These are phyloP conservation scores for Lyophyllum shimeji DNA, from an alignment of 768 basidiomycete genomes.

Conservation along the genomic window DNA sequence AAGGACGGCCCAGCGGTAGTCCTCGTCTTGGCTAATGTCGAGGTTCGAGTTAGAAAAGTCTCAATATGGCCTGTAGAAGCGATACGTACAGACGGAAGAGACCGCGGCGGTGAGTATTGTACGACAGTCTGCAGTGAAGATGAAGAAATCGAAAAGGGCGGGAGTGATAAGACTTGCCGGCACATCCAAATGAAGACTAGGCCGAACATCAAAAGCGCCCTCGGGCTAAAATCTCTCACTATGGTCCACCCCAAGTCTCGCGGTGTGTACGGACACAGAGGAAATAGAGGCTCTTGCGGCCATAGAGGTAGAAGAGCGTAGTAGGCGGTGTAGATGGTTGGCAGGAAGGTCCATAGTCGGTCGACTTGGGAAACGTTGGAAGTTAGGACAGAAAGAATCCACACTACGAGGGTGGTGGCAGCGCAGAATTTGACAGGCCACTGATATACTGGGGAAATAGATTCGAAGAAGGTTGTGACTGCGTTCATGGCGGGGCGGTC, in stretches of 20 bases:
- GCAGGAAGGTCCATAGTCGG: conserved; percentile 77
- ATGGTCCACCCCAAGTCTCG: conserved; percentile 38
- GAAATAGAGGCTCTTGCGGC: conserved; percentile 37
- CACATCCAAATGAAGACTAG: conserved; percentile 70
- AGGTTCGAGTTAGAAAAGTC: not conserved
- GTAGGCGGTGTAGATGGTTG: conserved; percentile 80
- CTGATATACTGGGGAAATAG: conserved; percentile 39
- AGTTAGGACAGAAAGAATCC: conserved; percentile 63
- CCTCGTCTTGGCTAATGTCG: conserved; percentile 67
- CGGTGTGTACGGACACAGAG: conserved; percentile 58
- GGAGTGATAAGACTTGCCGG: conserved; percentile 34
- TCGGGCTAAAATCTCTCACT: conserved; percentile 58
- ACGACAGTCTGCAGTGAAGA: conserved; percentile 51
- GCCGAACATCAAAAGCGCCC: conserved; percentile 73
- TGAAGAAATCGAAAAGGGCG: conserved; percentile 9
- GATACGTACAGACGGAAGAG: conserved; percentile 65
- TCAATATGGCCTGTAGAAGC: not conserved
- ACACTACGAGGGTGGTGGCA: conserved; percentile 46
- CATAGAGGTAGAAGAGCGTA: conserved; percentile 75
- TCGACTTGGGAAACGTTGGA: conserved; percentile 88
- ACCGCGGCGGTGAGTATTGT: conserved; percentile 84
- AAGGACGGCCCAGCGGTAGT: conserved; percentile 88
- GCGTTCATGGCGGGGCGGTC: conserved; percentile 4
- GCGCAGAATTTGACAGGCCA: conserved; percentile 69
- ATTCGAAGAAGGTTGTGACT: conserved; percentile 11